These are phyloP conservation scores for Cadophora gregata DNA, from an alignment of 2,329 filamentous ascomycete species.

Conservation along the genomic window DNA sequence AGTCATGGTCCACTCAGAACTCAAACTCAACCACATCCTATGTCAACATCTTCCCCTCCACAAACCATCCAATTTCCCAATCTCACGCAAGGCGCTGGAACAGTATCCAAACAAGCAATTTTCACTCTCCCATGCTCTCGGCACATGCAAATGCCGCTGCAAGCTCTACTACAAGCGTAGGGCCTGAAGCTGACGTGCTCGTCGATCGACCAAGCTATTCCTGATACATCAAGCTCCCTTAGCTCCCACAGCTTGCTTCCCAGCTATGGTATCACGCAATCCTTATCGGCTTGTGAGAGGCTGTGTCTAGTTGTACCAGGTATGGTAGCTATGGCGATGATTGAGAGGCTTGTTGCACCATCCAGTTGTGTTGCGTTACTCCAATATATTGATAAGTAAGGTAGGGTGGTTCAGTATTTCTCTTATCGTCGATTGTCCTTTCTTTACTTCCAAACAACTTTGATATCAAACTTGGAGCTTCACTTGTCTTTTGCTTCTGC, in stretches of 20 bases:
- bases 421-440: not conserved
- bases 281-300: not conserved
- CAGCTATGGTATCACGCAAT: conserved; percentile 2
- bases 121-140: not conserved
- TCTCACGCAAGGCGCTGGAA: not conserved
- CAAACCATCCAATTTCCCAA: not conserved
- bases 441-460: not conserved
- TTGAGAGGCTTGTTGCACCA: conserved; percentile 6
- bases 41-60: not conserved
- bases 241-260: not conserved
- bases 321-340: not conserved
- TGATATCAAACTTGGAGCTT: not conserved
- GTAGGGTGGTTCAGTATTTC: not conserved
- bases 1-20: not conserved
- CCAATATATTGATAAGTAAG: not conserved
- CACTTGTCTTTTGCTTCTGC: not conserved
- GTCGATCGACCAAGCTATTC: conserved; percentile 9
- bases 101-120: not conserved
- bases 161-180: not conserved
- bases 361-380: not conserved
- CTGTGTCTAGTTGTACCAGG: not conserved
- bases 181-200: conserved; percentile 16
- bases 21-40: not conserved
- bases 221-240: not conserved
- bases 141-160: not conserved